Evolutionary conservation across 805 yeast genomes (phyloP), one percentile per base, ranked within the genome.

Genomic region (Schizosaccharomyces osmophilus): DNA sequence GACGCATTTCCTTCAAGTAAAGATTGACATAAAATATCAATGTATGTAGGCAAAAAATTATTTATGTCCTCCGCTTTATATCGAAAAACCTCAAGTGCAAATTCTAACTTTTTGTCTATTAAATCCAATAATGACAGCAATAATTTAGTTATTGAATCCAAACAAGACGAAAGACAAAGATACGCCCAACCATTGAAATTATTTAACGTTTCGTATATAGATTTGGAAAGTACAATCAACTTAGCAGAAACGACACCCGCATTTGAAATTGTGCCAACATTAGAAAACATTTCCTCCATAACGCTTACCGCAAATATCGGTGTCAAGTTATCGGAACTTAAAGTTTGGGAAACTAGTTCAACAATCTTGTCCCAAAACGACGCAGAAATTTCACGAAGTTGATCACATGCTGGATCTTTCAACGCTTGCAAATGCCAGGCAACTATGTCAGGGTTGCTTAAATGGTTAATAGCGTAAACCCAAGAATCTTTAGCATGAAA

Each of bases 401-500:
- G 22, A 24, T 45, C 8, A 45, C 26, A 51, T 1, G 32, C 36
- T 17, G 57, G 57, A 29, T 24, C 36, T 17, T 51, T 51, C 4
- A 22, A 51, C 8, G 36, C 31, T 19, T 29, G 36, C 3, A 0
- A 85, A 82, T 65, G 85, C 77, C 72, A 82, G 77, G 24, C 81
- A 76, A 64, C 85, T 95, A 67, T 75, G 76, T 68, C 76, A 73
- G 62, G 95, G 75, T 61, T 81, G 80, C 79, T 78, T 19, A 84
- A 78, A 67, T 84, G 82, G 32, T 79, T 79, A 42, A 79, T 73
- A 72, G 86, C 88, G 68, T 82, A 85, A 41, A 80, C 81, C 60
- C 81, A 75, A 3, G 94, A 78, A 65, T 89, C 85, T 26, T 77
- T 79, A 1, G 94, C 81, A 69, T 89, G 90, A 63, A 95, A 75